Percentiles rank a stretch among this genome's conserved stretches.
These are phyloP conservation scores for Ustilago hordei DNA, from an alignment of 1,284 basidiomycete species.

Conservation along the genomic window DNA sequence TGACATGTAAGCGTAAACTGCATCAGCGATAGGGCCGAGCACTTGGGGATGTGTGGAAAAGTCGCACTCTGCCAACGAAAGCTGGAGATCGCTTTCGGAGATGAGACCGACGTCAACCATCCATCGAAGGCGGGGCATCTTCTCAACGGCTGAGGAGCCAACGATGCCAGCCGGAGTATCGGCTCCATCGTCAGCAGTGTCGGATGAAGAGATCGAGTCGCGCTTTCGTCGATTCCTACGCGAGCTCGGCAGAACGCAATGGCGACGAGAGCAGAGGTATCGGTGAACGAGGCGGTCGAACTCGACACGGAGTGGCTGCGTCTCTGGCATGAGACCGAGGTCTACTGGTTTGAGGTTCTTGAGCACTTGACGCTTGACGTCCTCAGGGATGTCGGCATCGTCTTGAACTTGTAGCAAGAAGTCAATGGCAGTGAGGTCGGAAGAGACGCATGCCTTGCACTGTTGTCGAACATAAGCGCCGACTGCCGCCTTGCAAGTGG, in stretches of 20 bases:
- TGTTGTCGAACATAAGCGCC: constrained; percentile 36
- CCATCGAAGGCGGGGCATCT: constrained; percentile 51
- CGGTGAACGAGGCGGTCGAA: constrained; percentile 48
- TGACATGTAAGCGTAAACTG: constrained; percentile 50
- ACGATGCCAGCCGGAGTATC: constrained; percentile 10
- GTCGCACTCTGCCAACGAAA: constrained; percentile 37
- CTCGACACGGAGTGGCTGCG: constrained; percentile 43
- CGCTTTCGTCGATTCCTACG: constrained; percentile 21
- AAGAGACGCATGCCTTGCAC: constrained; percentile 29
- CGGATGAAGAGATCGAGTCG: constrained; percentile 25
- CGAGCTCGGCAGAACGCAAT: constrained; percentile 25
- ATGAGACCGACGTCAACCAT: constrained; percentile 58
- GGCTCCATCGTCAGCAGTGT: constrained; percentile 13
- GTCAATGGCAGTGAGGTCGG: constrained; percentile 33
- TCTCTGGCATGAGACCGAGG: constrained; percentile 35
- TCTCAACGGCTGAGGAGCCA: constrained; percentile 14
- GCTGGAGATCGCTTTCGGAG: constrained; percentile 36
- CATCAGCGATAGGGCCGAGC: constrained; percentile 46
- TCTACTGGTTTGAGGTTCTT: constrained; percentile 30
- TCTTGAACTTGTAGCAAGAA: constrained; percentile 20
- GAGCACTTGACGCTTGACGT: constrained; percentile 24
- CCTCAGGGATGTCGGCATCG: constrained; percentile 14
- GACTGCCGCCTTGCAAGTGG: constrained; percentile 41
- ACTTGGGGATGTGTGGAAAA: constrained; percentile 55
- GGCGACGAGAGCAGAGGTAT: constrained; percentile 38